Conservation (phyloP, 225 moss, liverwort and hornwort species). For the Physcomitrium patens region DNA sequence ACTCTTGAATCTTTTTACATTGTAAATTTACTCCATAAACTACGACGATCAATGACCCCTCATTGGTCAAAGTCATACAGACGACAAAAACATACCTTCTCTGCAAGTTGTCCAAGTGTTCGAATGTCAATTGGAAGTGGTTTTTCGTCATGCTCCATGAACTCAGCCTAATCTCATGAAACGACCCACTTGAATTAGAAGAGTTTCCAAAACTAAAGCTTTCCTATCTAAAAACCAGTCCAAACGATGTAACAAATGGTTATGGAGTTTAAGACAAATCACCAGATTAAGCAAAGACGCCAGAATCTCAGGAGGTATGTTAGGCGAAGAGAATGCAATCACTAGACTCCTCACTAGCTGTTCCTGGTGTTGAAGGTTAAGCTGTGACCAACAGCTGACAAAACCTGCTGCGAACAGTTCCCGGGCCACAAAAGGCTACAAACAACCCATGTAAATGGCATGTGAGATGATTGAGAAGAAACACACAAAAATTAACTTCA, state of each 20-base stretch:
- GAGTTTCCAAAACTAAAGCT: neutral
- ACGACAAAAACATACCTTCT: conserved; percentile 65
- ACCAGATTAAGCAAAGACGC: conserved; percentile 97
- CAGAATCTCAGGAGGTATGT: conserved; percentile 97
- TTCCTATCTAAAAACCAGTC: neutral
- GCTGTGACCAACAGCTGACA: conserved; percentile 98
- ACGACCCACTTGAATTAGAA: conserved; percentile 13
- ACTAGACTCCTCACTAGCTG: conserved; percentile 92
- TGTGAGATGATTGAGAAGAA: conserved; percentile 5
- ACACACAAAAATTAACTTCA: neutral
- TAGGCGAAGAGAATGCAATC: conserved; percentile 95
- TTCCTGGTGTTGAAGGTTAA: conserved; percentile 75
- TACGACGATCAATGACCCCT: neutral
- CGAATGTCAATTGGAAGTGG: conserved; percentile 96
- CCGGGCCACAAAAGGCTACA: conserved; percentile 91
- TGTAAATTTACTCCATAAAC: neutral
- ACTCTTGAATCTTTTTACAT: neutral
- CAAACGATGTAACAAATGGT: neutral
- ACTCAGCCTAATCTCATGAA: conserved; percentile 74
- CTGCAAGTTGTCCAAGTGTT: conserved; percentile 92
- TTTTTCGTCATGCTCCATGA: conserved; percentile 99
- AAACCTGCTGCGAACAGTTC: conserved; percentile 98
- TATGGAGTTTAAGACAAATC: conserved; percentile 1
- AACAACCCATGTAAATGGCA: conserved; percentile 27
- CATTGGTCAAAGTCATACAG: conserved; percentile 7